Conservation (phyloP, 371 early-diverging fungal species). For the Haplosporangium sp. region DNA sequence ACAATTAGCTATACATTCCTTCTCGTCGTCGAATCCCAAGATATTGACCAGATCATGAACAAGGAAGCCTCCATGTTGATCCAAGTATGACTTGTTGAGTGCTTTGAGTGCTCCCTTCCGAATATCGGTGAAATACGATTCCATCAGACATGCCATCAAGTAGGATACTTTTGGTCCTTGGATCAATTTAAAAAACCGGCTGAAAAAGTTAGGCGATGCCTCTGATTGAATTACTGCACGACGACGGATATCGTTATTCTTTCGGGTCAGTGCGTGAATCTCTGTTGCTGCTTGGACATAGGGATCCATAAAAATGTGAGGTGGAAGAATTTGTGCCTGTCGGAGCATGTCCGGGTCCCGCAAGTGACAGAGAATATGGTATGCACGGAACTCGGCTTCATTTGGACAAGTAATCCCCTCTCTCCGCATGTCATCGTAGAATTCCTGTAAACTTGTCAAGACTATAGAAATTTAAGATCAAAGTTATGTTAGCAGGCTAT, state of each 20-base stretch:
- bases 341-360: constrained; percentile 77
- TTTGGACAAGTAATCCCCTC: constrained; percentile 71
- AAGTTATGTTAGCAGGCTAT: neutral
- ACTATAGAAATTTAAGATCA: constrained; percentile 55
- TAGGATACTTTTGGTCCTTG: constrained; percentile 69
- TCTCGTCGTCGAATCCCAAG: constrained; percentile 68
- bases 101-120: constrained; percentile 81
- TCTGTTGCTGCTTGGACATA: constrained; percentile 77
- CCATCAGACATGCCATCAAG: constrained; percentile 81
- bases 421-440: constrained; percentile 81
- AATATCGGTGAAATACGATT: constrained; percentile 78
- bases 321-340: constrained; percentile 69
- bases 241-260: constrained; percentile 63
- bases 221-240: constrained; percentile 60
- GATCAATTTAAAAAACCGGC: constrained; percentile 76
- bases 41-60: constrained; percentile 59
- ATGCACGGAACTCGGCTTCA: constrained; percentile 92
- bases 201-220: constrained; percentile 73
- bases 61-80: constrained; percentile 60
- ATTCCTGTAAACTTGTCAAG: constrained; percentile 84
- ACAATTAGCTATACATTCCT: constrained; percentile 58
- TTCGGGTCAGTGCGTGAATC: constrained; percentile 71
- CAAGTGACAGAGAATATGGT: constrained; percentile 81
- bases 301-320: constrained; percentile 64
- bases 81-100: constrained; percentile 73